A percentile compares a stretch with the other conserved stretches of the same genome.
Evolutionary conservation across 345 rosid species (phyloP).

Genomic region (Hibiscus mutabilis): DNA sequence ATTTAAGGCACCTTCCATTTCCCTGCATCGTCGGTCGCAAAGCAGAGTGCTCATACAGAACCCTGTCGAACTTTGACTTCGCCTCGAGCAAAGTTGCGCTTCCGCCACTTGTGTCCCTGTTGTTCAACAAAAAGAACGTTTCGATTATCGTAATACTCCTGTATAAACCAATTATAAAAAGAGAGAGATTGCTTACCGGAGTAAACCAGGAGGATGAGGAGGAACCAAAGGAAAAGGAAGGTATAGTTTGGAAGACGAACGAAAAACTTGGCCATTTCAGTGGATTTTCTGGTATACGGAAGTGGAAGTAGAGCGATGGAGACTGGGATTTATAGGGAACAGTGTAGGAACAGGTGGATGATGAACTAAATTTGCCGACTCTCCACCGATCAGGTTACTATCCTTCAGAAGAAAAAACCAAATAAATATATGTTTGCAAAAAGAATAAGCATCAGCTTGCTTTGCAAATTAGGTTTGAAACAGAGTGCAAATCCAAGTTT

Average conservation of each 20-base stretch:
- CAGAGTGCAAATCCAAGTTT: neutral
- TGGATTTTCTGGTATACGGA: neutral
- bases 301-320: neutral
- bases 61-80: neutral
- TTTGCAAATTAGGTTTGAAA: neutral
- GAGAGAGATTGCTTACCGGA: neutral
- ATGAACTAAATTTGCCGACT: neutral
- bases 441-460: neutral
- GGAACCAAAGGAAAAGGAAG: neutral
- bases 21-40: neutral
- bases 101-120: neutral
- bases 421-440: neutral
- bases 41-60: neutral
- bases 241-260: neutral
- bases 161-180: too few species aligned
- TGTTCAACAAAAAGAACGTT: neutral
- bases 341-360: neutral
- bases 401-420: neutral
- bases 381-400: slow-evolving; percentile 3
- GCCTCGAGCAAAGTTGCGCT: neutral
- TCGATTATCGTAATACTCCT: too few species aligned
- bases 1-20: slow-evolving; percentile 1
- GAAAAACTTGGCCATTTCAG: neutral
- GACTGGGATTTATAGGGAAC: neutral
- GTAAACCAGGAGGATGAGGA: slow-evolving; percentile 1